Evolutionary conservation across 805 yeast genomes (phyloP), one percentile per base, ranked within the genome.

Genomic region (Candida coquimbonensis): DNA sequence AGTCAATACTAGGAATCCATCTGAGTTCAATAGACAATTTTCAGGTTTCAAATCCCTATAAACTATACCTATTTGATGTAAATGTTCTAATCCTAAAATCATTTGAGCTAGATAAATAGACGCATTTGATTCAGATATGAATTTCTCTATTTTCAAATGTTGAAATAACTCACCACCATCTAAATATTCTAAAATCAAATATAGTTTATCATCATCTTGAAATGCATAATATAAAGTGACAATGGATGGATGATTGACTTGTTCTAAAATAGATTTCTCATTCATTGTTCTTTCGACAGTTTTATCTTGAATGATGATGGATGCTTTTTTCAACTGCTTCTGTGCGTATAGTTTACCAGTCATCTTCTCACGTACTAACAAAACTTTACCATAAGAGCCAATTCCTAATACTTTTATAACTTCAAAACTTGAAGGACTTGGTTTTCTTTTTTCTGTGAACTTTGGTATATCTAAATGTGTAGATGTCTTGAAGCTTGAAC

Each of bases 31-130:
- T 51, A 91, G 67, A 53, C 93, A 91, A 64, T 91, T 91, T 66
- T 91, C 99, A 0, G 99, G 99, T 67, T 91, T 91, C 61, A 91
- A 75, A 67, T 91, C 99, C 62, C 99, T 81, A 68, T 91, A 93
- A 45, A 91, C 97, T 53, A 91, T 91, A 56, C 88, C 96, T 63
- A 88, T 87, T 59, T 88, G 88, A 61, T 91, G 99, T 53, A 91
- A 73, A 65, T 89, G 96, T 67, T 93, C 96, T 49, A 91, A 70
- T 0, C 98, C 98, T 45, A 91, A 66, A 31, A 93, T 85, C 59
- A 93, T 76, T 67, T 93, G 98, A 1, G 98, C 97, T 61, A 93
- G 86, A 64, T 93, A 93, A 60, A 91, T 84, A 65, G 88, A 88
- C 40, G 98, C 96, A 43, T 97, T 74, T 40, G 82, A 86, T 70